Evolutionary conservation across 1,284 basidiomycete species (phyloP), one percentile per base, ranked within the genome.

Genomic region (Apiotrichum domesticum): DNA sequence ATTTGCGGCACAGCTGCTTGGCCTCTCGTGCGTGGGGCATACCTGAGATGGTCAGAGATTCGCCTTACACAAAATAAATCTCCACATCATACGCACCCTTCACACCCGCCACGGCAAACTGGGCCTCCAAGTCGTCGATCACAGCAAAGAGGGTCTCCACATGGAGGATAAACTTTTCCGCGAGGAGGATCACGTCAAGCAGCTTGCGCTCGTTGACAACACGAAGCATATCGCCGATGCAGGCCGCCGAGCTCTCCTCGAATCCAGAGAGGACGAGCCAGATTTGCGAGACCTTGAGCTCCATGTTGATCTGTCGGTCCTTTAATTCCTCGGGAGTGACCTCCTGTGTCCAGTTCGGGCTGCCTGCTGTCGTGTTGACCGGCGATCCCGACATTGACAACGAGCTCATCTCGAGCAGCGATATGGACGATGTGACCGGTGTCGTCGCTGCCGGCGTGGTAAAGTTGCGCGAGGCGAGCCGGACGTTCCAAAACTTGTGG

Each of bases 401-500:
- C n/a, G 63, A 54, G 46, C 58, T 71, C 71, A 74, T 73, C 41
- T 74, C 71, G n/a, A 76, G 60, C 0, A 74, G 60, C 40, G 70
- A 69, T 1, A 75, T 65, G 3, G 74, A 64, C 14, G 74, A 76
- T 1, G 69, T 84, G 44, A 80, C 79, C 58, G 73, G 80, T 70
- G 71, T 80, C 43, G 77, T 75, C 45, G 79, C 78, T 59, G 73
- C 80, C 71, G 71, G 80, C 37, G 77, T 77, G 35, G 74, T 70
- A 55, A 74, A 73, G 54, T 71, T 80, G 69, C 86, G 85, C 48
- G 89, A 87, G 46, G 87, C 88, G 5, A 98, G 87, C 77, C 97
- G 96, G 76, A 98, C 94, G 74, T 98, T 98, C 95, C 95, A 98
- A 75, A 98, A 98, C 89, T 96, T 98, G 79, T 98, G 95, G 68